These are phyloP conservation scores for Apiospora malaysiana DNA, from an alignment of 2,329 filamentous ascomycete genomes.

Conservation along the genomic window DNA sequence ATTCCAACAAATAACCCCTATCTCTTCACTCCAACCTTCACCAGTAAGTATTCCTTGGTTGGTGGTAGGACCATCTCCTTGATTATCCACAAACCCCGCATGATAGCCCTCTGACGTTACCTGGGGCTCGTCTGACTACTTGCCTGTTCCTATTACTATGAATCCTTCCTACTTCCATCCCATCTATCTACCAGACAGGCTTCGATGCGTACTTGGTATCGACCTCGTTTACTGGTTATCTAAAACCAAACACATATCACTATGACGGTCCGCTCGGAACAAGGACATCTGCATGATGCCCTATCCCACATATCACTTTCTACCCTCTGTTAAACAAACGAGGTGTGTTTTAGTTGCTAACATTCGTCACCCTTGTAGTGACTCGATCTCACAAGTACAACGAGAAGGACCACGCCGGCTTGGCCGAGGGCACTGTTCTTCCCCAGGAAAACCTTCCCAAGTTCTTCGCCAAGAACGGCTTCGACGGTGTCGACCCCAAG, in stretches of 20 bases:
- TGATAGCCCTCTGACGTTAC: conserved; percentile 14
- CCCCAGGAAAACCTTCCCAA: conserved; percentile 80
- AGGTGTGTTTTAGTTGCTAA: not conserved
- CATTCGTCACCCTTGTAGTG: conserved; percentile 62
- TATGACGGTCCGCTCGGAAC: not conserved
- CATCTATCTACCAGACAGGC: not conserved
- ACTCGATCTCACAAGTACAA: conserved; percentile 97
- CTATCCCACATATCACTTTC: not conserved
- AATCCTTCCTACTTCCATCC: not conserved
- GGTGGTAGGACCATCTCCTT: not conserved
- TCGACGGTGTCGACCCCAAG: conserved; percentile 81
- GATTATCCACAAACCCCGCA: conserved; percentile 10
- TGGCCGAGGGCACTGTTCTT: conserved; percentile 74
- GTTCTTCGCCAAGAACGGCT: conserved; percentile 90
- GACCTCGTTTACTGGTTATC: not conserved
- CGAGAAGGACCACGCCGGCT: conserved; percentile 85
- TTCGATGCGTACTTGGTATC: not conserved
- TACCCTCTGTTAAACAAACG: not conserved
- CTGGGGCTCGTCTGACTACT: not conserved
- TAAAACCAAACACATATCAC: not conserved
- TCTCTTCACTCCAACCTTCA: conserved; percentile 5
- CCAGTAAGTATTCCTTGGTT: conserved; percentile 19
- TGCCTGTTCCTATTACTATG: not conserved
- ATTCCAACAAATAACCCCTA: not conserved
- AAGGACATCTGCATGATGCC: not conserved